phyloP scores from a whole-genome alignment of 306 rosid species.

The Gynostemma pentaphyllum region DNA sequence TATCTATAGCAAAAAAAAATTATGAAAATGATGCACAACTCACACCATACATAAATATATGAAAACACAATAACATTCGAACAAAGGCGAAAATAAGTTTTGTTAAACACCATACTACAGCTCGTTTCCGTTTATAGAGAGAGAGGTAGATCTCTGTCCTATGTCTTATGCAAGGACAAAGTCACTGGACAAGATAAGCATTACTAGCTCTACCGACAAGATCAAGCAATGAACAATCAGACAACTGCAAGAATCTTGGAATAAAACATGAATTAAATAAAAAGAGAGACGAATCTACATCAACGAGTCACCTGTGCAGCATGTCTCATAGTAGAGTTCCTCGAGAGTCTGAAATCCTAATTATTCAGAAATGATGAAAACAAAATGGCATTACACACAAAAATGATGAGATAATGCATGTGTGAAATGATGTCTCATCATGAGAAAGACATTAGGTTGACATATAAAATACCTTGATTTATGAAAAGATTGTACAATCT shows the following conservation, averaged over 20 bases:
- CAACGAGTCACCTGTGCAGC: constrained; percentile 75
- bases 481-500: constrained; percentile 40
- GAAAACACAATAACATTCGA: background rate
- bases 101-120: background rate
- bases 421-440: background rate
- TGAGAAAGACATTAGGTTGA: background rate
- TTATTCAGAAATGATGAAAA: background rate
- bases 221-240: background rate
- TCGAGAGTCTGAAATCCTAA: constrained; percentile 78
- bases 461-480: constrained; percentile 53
- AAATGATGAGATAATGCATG: no score
- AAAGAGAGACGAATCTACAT: constrained; percentile 10
- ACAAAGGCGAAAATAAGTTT: no score
- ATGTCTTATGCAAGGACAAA: background rate
- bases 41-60: background rate
- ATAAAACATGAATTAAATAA: background rate
- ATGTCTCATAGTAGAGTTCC: constrained; percentile 73
- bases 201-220: background rate
- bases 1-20: background rate
- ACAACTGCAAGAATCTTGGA: background rate
- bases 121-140: no score
- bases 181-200: background rate
- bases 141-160: no score
- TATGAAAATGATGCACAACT: background rate
- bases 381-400: constrained; percentile 19